Evolutionary conservation across 108 stramenopile genomes (phyloP).

Genomic region (Cyclotella baltica): DNA sequence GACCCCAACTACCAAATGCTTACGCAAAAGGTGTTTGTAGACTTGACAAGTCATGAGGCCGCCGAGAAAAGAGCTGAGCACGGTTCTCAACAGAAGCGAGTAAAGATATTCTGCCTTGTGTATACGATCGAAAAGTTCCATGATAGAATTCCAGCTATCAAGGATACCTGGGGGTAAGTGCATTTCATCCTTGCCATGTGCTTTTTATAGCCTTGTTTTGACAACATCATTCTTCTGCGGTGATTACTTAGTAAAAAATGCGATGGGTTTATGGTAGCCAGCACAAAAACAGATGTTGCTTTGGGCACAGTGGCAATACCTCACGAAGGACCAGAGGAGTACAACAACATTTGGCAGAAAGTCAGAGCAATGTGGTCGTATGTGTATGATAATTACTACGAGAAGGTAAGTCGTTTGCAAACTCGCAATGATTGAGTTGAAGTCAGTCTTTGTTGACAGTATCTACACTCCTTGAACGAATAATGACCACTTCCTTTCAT

Average conservation of each 20-base stretch:
- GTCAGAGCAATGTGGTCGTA: conserved; percentile 95
- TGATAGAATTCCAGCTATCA: conserved; percentile 68
- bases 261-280: conserved; percentile 97
- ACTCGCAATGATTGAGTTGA: too few relatives aligned
- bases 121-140: conserved; percentile 84
- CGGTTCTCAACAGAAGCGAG: conserved; percentile 61
- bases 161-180: conserved; percentile 82
- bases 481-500: not conserved
- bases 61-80: conserved; percentile 60
- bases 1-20: conserved; percentile 76
- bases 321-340: conserved; percentile 95
- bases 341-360: conserved; percentile 99
- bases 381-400: conserved; percentile 92
- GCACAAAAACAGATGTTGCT: conserved; percentile 78
- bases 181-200: not conserved
- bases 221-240: not conserved
- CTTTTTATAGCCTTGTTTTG: not conserved
- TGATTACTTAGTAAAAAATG: conserved; percentile 77
- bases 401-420: conserved; percentile 73
- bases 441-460: too few relatives aligned
- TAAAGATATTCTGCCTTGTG: conserved; percentile 87
- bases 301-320: conserved; percentile 87
- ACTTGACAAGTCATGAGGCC: conserved; percentile 60
- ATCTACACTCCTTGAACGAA: too few relatives aligned
- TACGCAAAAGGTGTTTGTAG: conserved; percentile 75